Base-by-base conservation (phyloP, 257 asterid species). In the Dorcoceras hygrometricum region DNA sequence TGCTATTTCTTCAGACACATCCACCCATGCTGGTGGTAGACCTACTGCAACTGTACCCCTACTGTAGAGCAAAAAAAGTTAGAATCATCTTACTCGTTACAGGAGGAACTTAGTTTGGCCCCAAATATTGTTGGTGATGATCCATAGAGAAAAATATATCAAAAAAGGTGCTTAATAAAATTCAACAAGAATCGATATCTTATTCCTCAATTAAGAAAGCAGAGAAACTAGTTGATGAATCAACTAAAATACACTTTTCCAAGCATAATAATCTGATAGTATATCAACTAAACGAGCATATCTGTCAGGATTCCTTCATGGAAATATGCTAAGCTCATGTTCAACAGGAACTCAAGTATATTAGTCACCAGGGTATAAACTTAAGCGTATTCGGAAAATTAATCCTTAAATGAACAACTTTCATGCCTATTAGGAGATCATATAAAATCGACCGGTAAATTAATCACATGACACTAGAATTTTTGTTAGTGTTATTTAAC, bases 21-120 rank as follows among this genome's bases (percentile, higher is more conserved):
- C 97, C 71, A 93, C 99, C 97, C 99, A 93, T 50, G 95, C 96
- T 72, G 99, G 99, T 18, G 97, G 99, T 73, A 93, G 76, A 71
- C 99, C 99, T 68, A 93, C 88, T 57, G 96, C 80, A 74, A 85
- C 95, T 27, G 92, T 82, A 67, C 96, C 91, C 80, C 85, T 79
- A 79, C 95, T 86, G 88, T 67, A 72, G 57, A 25, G 73, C 60
- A 64, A 28, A 59, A 77, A 63, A 65, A 68, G 36, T 71, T 60
- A 71, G 71, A 70, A 36, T 23, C 63, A 31, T 59, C 60, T 39
- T 20, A 59, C 16, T 57, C 54, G 56, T 54, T 63, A 19, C 12
- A 71, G 1, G 23, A 48, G 20, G 53, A 58, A 67, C 27, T 51
- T 53, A 23, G 26, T 69, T 64, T 32, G 62, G 36, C 59, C 19